phyloP scores from a whole-genome alignment of 805 yeast genomes.

The Lipomyces sp. region DNA sequence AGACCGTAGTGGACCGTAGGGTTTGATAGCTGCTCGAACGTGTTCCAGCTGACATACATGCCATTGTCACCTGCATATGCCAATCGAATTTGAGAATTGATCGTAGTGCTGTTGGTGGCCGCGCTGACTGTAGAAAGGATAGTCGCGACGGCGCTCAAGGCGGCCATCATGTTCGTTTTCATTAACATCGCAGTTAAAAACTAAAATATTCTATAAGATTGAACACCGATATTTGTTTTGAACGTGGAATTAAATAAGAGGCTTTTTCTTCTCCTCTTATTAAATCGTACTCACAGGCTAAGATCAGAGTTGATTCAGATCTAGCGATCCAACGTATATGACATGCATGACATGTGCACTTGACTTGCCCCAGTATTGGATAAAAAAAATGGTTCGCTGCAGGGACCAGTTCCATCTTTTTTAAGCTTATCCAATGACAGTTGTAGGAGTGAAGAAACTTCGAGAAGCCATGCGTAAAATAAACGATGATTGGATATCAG shows the following conservation, averaged over 20 bases:
- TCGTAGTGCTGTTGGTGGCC: neutral
- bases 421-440: neutral
- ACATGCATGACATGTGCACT: neutral
- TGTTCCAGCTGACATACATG: conserved; percentile 43
- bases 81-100: conserved; percentile 18
- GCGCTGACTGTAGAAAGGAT: neutral
- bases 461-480: neutral
- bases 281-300: neutral
- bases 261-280: neutral
- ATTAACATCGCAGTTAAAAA: neutral
- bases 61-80: conserved; percentile 40
- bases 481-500: neutral
- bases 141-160: conserved; percentile 4
- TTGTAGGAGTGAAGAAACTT: neutral
- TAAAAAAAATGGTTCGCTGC: neutral
- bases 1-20: conserved; percentile 42
- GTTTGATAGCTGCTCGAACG: conserved; percentile 32
- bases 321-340: neutral
- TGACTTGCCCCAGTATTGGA: neutral
- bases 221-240: neutral
- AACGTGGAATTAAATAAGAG: neutral
- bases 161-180: neutral
- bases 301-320: neutral
- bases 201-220: neutral
- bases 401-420: neutral